Conservation (phyloP, 331 rosid species). For the Quercus phellos region DNA sequence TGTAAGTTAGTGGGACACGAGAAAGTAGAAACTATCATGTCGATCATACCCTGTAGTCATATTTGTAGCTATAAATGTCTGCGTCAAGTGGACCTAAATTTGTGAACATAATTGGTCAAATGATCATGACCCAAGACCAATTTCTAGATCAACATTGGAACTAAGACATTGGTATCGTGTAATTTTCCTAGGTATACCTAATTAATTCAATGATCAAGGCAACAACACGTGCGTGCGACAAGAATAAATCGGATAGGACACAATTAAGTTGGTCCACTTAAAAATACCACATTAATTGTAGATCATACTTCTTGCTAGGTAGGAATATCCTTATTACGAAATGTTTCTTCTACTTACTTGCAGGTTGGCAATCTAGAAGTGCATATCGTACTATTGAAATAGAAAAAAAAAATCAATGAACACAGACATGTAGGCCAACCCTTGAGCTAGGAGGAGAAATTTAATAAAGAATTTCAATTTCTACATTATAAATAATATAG, state of each 20-base stretch:
- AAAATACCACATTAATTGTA: not conserved
- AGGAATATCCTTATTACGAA: too few species aligned
- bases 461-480: too few species aligned
- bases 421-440: not conserved
- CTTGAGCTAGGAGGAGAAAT: too few species aligned
- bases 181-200: slow-evolving; percentile 23
- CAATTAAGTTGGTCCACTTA: not conserved
- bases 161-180: slow-evolving; percentile 26
- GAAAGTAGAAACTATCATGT: not conserved
- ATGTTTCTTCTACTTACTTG: too few species aligned
- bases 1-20: not conserved
- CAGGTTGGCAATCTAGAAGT: too few species aligned
- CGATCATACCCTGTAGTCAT: not conserved
- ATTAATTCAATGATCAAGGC: not conserved
- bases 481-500: too few species aligned
- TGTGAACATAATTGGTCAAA: slow-evolving; percentile 17
- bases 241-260: slow-evolving; percentile 1
- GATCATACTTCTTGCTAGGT: too few species aligned
- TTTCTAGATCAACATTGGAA: slow-evolving; percentile 4
- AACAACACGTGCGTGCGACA: slow-evolving; percentile 12
- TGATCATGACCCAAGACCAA: slow-evolving; percentile 25
- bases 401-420: not conserved
- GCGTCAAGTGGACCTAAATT: slow-evolving; percentile 23
- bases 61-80: not conserved
- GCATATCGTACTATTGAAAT: not conserved